These are phyloP conservation scores for Cucurbita moschata DNA, from an alignment of 306 rosid species.

Conservation along the genomic window DNA sequence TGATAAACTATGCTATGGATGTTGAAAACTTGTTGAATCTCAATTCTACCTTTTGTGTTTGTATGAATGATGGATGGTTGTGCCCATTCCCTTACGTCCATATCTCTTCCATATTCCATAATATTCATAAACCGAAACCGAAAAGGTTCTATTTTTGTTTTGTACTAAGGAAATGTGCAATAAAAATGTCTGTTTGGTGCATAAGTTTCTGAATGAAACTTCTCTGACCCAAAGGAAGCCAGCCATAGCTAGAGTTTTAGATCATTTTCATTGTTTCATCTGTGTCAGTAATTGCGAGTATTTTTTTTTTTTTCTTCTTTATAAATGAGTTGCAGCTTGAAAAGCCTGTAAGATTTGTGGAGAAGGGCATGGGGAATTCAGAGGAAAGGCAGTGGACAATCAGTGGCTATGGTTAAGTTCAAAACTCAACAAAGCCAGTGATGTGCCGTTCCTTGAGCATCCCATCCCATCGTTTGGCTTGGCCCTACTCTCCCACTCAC, in stretches of 20 bases:
- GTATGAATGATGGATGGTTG: background rate
- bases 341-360: background rate
- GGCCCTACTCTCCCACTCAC: background rate
- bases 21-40: conserved; percentile 2
- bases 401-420: background rate
- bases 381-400: background rate
- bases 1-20: background rate
- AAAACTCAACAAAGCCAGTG: background rate
- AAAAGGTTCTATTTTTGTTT: background rate
- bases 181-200: background rate
- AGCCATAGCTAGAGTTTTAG: background rate
- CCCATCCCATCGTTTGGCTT: background rate
- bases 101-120: background rate
- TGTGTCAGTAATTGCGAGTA: background rate
- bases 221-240: background rate
- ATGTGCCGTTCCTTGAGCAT: background rate
- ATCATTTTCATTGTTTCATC: background rate
- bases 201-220: background rate
- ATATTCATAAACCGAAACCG: background rate
- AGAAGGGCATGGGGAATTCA: background rate
- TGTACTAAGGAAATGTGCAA: background rate
- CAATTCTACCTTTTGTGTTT: background rate
- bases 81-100: background rate
- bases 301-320: background rate
- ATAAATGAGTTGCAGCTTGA: background rate